Base-by-base conservation (phyloP, 2,329 filamentous ascomycete species). In the Coniella lustricola region DNA sequence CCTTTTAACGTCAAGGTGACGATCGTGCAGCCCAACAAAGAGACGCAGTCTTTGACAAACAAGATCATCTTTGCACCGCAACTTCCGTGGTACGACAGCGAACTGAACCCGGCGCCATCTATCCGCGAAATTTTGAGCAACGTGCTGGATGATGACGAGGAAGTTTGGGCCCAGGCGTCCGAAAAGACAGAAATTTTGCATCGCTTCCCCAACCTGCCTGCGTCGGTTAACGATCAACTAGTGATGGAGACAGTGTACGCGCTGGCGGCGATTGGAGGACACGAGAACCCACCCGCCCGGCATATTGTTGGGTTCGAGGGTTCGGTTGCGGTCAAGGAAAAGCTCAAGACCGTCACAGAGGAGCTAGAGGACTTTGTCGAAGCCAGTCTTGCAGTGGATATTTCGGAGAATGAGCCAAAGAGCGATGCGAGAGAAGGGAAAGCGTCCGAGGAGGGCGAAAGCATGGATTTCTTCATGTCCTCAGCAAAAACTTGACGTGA, bases 1-100 rank as follows among this genome's bases (percentile, higher is more conserved):
- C 93, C 93, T 0, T 97, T 97, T 72, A 96, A 96, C 68, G 82
- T 97, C 70, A 95, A 91, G 66, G 81, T 97, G 65, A 96, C 90
- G 35, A 90, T 97, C 56, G 85, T 98, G 38, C 91, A 98, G 71
- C 90, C 90, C 21, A 94, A 90, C 67, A 89, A 95, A 69, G 91
- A 97, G 70, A 87, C 95, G 53, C 82, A 85, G 55, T 82, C 89
- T 29, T 75, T 97, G 49, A 93, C 88, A 22, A 95, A 95, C 67
- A 83, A 85, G 48, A 85, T 97, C 58, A 85, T 83, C 42, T 88
- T 91, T 56, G 86, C 87, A 3, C 90, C 91, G 4, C 82, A 84
- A 32, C 78, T 95, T 61, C 75, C 72, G 16, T 65, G 80, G 52
- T 72, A 85, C 55, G 77, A 84, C 7, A 79, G 79, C 50, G 76